A percentile compares a stretch with the other conserved stretches of the same genome.
Evolutionary conservation across 1,284 basidiomycete genomes (phyloP).

Genomic region (Moniliella sp.): DNA sequence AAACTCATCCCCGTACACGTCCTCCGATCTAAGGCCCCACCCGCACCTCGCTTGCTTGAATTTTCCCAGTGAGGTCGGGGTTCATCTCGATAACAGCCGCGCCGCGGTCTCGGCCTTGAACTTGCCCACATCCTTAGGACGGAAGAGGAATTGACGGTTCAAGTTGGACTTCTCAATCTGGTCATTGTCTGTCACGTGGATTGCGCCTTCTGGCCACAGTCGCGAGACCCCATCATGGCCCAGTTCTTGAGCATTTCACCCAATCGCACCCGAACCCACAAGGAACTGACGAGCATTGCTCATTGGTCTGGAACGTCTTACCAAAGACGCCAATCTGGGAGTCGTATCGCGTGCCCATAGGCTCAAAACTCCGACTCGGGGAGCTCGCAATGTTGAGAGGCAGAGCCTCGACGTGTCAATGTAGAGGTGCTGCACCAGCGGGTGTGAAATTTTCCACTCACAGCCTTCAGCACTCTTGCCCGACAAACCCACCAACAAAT

Average conservation of each 20-base stretch:
- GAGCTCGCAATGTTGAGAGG: slow-evolving; percentile 35
- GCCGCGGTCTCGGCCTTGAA: slow-evolving; percentile 95
- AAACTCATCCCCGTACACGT: slow-evolving; percentile 69
- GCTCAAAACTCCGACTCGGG: slow-evolving; percentile 67
- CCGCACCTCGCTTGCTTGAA: slow-evolving; percentile 70
- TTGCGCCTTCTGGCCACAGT: slow-evolving; percentile 56
- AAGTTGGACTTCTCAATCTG: slow-evolving; percentile 98
- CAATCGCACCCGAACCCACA: slow-evolving; percentile 91
- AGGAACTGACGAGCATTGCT: slow-evolving; percentile 79
- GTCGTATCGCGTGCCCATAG: slow-evolving; percentile 67
- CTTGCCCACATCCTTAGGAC: slow-evolving; percentile 82
- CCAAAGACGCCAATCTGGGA: slow-evolving; percentile 90
- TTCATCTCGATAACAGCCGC: slow-evolving; percentile 90
- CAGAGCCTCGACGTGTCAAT: slow-evolving; percentile 85
- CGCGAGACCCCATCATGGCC: slow-evolving; percentile 94
- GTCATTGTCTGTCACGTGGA: slow-evolving; percentile 90
- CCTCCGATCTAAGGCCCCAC: slow-evolving; percentile 83
- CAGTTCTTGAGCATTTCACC: slow-evolving; percentile 99
- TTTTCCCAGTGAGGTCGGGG: slow-evolving; percentile 68
- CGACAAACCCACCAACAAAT: slow-evolving; percentile 87
- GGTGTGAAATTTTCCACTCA: slow-evolving; percentile 95
- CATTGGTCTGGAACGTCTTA: slow-evolving; percentile 72
- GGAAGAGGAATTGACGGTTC: slow-evolving; percentile 94
- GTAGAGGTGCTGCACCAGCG: slow-evolving; percentile 82
- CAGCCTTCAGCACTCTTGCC: slow-evolving; percentile 95